A percentile compares a stretch with the other conserved stretches of the same genome.
phyloP scores from a whole-genome alignment of 2,329 filamentous ascomycete genomes.

The Orbilia blumenaviensis region DNA sequence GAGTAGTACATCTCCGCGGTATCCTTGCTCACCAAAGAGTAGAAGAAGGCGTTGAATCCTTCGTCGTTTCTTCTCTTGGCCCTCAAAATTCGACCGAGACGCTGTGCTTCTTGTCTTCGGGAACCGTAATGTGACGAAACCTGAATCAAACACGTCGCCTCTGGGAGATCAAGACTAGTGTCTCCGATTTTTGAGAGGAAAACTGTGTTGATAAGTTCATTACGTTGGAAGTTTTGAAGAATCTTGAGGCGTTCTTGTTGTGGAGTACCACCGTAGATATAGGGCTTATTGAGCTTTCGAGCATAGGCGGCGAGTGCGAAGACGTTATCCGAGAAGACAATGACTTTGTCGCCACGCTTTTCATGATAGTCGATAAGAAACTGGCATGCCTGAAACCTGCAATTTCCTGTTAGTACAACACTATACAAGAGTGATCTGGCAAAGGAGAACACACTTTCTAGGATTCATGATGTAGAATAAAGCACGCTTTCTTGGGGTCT shows the following conservation, averaged over 20 bases:
- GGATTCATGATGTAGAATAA: conserved; percentile 97
- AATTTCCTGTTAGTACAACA: neutral
- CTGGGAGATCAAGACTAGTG: conserved; percentile 94
- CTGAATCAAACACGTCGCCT: conserved; percentile 95
- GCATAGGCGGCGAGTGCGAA: conserved; percentile 90
- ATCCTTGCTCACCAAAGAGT: conserved; percentile 95
- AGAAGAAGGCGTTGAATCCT: conserved; percentile 99
- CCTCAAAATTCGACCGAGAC: conserved; percentile 88
- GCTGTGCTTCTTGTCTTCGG: conserved; percentile 93
- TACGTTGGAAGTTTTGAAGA: conserved; percentile 93
- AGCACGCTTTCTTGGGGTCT: conserved; percentile 70
- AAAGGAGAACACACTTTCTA: conserved; percentile 70
- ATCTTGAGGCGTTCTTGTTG: conserved; percentile 87
- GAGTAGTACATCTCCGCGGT: conserved; percentile 99
- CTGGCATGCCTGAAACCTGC: conserved; percentile 82
- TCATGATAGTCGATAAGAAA: conserved; percentile 99
- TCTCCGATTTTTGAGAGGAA: conserved; percentile 98
- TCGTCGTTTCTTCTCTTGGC: conserved; percentile 97
- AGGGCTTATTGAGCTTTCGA: conserved; percentile 82
- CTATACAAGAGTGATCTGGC: neutral
- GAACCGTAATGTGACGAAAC: conserved; percentile 98
- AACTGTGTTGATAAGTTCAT: conserved; percentile 86
- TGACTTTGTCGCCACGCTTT: conserved; percentile 92
- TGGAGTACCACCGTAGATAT: conserved; percentile 87
- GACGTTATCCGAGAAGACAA: conserved; percentile 97